Conservation (phyloP, 2,329 filamentous ascomycete species). For the Talaromyces funiculosus region DNA sequence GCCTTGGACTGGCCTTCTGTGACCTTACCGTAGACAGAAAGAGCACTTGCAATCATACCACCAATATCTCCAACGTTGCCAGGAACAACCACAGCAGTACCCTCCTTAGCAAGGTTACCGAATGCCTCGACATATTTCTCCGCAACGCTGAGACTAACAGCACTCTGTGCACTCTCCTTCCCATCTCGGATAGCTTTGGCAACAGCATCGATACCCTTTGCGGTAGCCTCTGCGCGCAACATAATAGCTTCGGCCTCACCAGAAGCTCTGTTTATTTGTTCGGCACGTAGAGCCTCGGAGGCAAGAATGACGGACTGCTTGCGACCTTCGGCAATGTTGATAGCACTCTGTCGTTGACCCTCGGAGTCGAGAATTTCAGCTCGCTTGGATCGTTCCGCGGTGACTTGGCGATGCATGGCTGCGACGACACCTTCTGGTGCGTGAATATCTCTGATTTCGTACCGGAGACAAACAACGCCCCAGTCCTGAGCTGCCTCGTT, state of each 20-base stretch:
- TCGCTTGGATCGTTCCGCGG: slow-evolving; percentile 92
- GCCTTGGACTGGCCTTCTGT: slow-evolving; percentile 69
- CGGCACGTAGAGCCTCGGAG: slow-evolving; percentile 80
- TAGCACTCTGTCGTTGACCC: slow-evolving; percentile 92
- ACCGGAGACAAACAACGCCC: slow-evolving; percentile 92
- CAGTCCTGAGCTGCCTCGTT: slow-evolving; percentile 96
- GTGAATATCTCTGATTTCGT: slow-evolving; percentile 98
- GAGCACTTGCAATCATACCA: slow-evolving; percentile 91
- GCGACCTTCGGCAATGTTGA: slow-evolving; percentile 96
- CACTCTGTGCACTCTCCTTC: slow-evolving; percentile 68
- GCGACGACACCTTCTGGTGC: slow-evolving; percentile 88
- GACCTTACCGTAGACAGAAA: slow-evolving; percentile 94
- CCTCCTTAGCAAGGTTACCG: slow-evolving; percentile 84
- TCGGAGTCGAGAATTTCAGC: slow-evolving; percentile 97
- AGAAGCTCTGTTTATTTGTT: slow-evolving; percentile 86
- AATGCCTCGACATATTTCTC: slow-evolving; percentile 99
- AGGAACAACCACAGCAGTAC: slow-evolving; percentile 90
- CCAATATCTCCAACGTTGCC: slow-evolving; percentile 96
- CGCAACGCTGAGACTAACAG: slow-evolving; percentile 80
- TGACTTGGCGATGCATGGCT: slow-evolving; percentile 97
- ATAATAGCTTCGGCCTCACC: slow-evolving; percentile 94
- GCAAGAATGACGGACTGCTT: slow-evolving; percentile 97
- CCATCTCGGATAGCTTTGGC: slow-evolving; percentile 69
- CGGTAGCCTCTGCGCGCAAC: slow-evolving; percentile 79
- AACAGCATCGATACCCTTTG: slow-evolving; percentile 80